A percentile compares a stretch with the other conserved stretches of the same genome.
These are phyloP conservation scores for Lophiotrema nucula DNA, from an alignment of 495 filamentous ascomycete species.

Conservation along the genomic window DNA sequence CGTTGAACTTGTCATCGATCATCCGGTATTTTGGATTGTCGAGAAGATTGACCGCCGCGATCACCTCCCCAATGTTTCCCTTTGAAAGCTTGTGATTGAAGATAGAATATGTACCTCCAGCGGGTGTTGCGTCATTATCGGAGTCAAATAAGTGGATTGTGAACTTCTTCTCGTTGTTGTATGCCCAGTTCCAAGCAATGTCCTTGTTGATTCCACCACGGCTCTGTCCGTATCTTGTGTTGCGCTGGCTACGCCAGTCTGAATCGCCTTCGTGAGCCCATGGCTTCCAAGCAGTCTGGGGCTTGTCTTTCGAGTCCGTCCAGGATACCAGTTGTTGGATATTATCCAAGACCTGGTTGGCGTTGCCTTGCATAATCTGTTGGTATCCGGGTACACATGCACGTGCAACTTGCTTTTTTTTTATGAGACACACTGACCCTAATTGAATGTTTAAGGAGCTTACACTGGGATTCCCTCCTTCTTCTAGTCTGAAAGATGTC, in stretches of 20 bases:
- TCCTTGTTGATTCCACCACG: background rate
- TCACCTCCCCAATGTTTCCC: background rate
- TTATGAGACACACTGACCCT: too few species aligned
- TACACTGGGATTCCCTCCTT: background rate
- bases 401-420: too few species aligned
- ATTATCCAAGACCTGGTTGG: background rate
- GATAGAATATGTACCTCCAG: background rate
- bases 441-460: too few species aligned
- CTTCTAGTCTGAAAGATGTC: background rate
- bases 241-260: too few species aligned
- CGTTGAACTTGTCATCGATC: background rate
- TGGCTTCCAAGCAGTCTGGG: background rate
- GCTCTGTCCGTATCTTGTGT: too few species aligned
- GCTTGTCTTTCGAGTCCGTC: background rate
- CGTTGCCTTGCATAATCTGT: background rate
- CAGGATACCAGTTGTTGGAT: background rate
- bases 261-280: too few species aligned
- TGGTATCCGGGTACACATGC: background rate
- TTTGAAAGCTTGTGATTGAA: background rate
- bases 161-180: background rate
- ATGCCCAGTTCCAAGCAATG: background rate
- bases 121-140: background rate
- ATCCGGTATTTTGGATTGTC: background rate
- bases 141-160: background rate
- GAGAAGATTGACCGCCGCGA: background rate